These are phyloP conservation scores for Termitomyces heimii DNA, from an alignment of 768 basidiomycete species.

Conservation along the genomic window DNA sequence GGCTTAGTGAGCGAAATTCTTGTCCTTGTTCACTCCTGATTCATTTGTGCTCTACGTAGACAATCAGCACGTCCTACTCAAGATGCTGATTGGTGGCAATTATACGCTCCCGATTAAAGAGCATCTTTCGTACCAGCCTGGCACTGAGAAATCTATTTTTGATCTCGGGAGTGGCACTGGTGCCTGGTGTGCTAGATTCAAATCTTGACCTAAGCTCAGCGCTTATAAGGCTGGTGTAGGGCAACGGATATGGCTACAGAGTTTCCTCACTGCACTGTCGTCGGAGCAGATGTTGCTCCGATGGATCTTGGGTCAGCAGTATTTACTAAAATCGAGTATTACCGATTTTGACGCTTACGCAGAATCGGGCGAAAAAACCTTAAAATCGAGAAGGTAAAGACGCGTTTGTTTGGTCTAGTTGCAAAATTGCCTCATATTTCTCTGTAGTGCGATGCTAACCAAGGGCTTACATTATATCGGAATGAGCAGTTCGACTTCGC, in stretches of 20 bases:
- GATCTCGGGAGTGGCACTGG: neutral
- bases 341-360: neutral
- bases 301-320: conserved; percentile 6
- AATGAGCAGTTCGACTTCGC: neutral
- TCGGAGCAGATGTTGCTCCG: conserved; percentile 7
- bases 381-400: neutral
- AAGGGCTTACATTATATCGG: neutral
- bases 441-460: neutral
- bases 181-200: neutral
- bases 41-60: neutral
- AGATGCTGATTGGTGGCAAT: neutral
- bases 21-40: neutral
- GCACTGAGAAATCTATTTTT: neutral
- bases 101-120: neutral
- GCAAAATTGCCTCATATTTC: neutral
- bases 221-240: neutral
- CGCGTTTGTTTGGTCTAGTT: neutral
- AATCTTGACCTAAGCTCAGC: neutral
- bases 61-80: neutral
- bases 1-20: neutral
- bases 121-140: neutral
- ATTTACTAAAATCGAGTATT: neutral
- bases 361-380: neutral
- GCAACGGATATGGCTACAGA: conserved; percentile 7
- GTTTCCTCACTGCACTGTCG: conserved; percentile 6